Evolutionary conservation across 2,329 filamentous ascomycete genomes (phyloP).

Genomic region (Myriosclerotinia duriaeana): DNA sequence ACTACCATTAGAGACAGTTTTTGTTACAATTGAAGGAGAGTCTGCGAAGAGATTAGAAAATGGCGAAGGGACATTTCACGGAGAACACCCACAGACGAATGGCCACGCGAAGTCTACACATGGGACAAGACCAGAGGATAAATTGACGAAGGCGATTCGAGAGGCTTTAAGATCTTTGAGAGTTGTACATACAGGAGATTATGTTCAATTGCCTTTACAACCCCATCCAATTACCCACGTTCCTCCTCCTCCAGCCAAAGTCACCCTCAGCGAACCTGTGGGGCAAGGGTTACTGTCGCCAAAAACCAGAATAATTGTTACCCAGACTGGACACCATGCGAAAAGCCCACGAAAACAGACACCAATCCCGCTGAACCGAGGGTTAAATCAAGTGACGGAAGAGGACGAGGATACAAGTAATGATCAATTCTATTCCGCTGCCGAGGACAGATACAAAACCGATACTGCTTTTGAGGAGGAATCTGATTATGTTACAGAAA

Average conservation of each 20-base stretch:
- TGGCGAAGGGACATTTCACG: constrained; percentile 78
- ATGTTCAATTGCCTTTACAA: constrained; percentile 73
- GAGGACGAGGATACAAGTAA: constrained; percentile 80
- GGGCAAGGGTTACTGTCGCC: constrained; percentile 79
- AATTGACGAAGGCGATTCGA: constrained; percentile 66
- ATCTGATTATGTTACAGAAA: constrained; percentile 54
- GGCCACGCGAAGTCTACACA: constrained; percentile 43
- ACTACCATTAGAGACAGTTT: constrained; percentile 78
- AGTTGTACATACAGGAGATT: constrained; percentile 80
- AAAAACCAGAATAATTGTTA: constrained; percentile 79
- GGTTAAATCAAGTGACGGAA: constrained; percentile 58
- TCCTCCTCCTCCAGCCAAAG: constrained; percentile 78
- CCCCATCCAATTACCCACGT: constrained; percentile 86
- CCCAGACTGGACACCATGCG: constrained; percentile 57
- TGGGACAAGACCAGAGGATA: constrained; percentile 50
- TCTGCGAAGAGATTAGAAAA: constrained; percentile 77
- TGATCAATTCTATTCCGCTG: constrained; percentile 89
- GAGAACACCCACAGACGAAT: constrained; percentile 53
- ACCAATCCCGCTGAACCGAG: constrained; percentile 49
- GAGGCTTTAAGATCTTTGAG: constrained; percentile 70
- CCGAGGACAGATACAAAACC: constrained; percentile 70
- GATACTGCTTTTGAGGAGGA: constrained; percentile 56
- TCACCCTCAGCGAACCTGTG: constrained; percentile 92
- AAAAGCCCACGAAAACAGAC: constrained; percentile 52
- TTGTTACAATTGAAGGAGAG: constrained; percentile 80